Evolutionary conservation across 257 asterid genomes (phyloP).

Genomic region (Solanum medicagineum): DNA sequence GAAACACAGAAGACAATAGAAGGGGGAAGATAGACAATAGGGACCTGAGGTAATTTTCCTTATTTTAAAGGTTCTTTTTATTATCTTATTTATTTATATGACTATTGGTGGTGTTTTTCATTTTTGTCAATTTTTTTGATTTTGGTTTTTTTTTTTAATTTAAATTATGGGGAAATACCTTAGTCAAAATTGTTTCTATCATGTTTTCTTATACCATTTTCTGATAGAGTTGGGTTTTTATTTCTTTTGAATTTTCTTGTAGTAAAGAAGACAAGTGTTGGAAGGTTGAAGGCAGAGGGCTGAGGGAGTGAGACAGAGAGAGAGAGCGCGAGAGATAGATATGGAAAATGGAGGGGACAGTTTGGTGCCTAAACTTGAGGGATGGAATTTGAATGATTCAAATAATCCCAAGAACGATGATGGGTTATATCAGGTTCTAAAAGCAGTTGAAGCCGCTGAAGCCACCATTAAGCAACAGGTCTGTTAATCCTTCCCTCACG

Average conservation of each 20-base stretch:
- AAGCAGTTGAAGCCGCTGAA: conserved; percentile 98
- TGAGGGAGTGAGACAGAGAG: background rate
- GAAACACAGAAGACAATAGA: background rate
- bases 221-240: background rate
- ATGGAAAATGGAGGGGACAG: conserved; percentile 68
- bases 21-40: background rate
- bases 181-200: background rate
- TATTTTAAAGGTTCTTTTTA: background rate
- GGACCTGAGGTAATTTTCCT: background rate
- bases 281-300: background rate
- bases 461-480: conserved; percentile 90
- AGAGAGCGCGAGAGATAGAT: background rate
- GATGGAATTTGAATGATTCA: conserved; percentile 45
- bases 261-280: background rate
- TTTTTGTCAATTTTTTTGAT: background rate
- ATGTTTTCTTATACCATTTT: background rate
- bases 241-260: background rate
- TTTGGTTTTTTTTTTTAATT: background rate
- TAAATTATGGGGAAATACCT: background rate
- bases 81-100: background rate
- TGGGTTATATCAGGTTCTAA: conserved; percentile 80
- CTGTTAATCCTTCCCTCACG: background rate
- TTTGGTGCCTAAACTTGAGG: conserved; percentile 40
- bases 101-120: background rate
- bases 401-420: conserved; percentile 36